Base-by-base conservation (phyloP, 805 yeast species). In the Ogataea pilisensis region DNA sequence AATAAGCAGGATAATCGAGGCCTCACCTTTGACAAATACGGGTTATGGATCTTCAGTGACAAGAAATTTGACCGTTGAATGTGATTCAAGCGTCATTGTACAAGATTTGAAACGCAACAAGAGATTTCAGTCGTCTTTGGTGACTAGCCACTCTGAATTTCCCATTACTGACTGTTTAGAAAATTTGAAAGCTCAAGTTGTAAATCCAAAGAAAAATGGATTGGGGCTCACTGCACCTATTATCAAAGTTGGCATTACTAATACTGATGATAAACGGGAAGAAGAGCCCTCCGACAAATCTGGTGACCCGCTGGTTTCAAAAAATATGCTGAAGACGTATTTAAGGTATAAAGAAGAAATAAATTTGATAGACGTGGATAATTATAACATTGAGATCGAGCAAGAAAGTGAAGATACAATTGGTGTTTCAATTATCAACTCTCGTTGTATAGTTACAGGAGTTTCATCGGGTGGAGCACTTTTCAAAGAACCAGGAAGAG, bases 391-490 rank as follows among this genome's bases (percentile, higher is more conserved):
- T 11, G 19, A 14, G 12, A 21, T 24, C 13, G 27, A n/a, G 7
- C 40, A 42, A 6, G 44, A 32, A 3, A 56, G 68, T 5, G 48
- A 63, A 8, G 81, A 75, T 48, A 75, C 80, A 0, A 61, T 75
- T 16, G 80, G 80, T 0, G 46, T 69, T 2, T 50, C 66, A 4
- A 54, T 66, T 2, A 22, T 41, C 31, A 24, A 37, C 37, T 4
- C 32, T 26, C 19, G 35, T 25, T 14, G 56, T 54, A 7, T 55
- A 26, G 20, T 46, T 50, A 25, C 49, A 3, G 73, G 69, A 0
- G 53, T 71, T 0, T 75, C 80, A 1, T 75, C 80, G 0, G 82
- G 82, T 2, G 82, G 82, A 0, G 71, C 73, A 39, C 61, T 73
- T 43, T 66, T 73, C 53, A 74, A 75, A 44, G 45, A 63, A 2